Evolutionary conservation across 805 yeast genomes (phyloP), one percentile per base, ranked within the genome.

Genomic region (Yamadazyma ubonensis): DNA sequence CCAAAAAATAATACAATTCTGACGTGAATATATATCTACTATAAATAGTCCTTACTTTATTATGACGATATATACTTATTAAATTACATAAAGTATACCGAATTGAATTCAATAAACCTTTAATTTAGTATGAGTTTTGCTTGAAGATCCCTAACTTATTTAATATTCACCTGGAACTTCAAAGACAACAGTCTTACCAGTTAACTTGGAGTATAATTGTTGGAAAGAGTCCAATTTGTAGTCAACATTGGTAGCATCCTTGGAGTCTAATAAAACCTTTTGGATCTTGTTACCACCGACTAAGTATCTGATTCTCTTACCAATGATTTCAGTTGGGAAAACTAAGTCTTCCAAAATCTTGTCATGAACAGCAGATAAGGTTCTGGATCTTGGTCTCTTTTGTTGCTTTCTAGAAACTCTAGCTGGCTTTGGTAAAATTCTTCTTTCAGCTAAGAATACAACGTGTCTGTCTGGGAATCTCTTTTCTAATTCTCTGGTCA

Each of bases 321-420:
- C 99, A 59, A 85, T 81, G 66, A 91, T 91, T 81, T 91, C 97
- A 60, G 98, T 90, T 76, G 99, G 99, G 97, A 85, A 91, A 58
- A 93, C 99, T 70, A 91, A 81, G 77, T 91, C 99, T 79, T 93
- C 99, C 73, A 91, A 87, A 78, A 91, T 78, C 75, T 88, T 87
- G 78, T 93, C 98, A 76, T 91, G 99, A 59, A 91, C 99, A 68
- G 97, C 89, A 61, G 96, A 83, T 74, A 93, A 81, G 67, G 99
- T 91, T 86, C 99, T 89, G 64, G 98, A 90, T 81, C 96, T 88
- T 74, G 99, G 99, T 83, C 99, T 90, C 90, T 93, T 90, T 80
- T 93, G 99, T 64, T 72, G 75, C 74, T 83, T 86, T 81, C 89
- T 87, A 50, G 96, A 79, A 67, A 83, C 78, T 79, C 98, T 89